Evolutionary conservation across 164 flowering plant genomes (phyloP).

Genomic region (Annona cherimola): DNA sequence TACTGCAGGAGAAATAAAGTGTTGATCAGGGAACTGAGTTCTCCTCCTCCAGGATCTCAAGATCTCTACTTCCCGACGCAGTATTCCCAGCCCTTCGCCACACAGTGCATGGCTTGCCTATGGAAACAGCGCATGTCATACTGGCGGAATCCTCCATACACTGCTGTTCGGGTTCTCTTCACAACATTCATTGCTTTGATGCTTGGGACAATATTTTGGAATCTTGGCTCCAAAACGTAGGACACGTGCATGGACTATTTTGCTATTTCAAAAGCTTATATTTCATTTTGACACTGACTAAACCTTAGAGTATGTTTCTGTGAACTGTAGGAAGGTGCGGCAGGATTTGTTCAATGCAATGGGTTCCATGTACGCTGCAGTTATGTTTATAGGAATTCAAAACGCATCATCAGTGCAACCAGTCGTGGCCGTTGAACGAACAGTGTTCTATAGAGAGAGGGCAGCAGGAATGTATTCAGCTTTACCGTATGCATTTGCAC

Average conservation of each 20-base stretch:
- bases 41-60: constrained; percentile 30
- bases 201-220: constrained; percentile 51
- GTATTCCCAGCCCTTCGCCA: constrained; percentile 34
- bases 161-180: constrained; percentile 38
- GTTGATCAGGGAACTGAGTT: constrained; percentile 23
- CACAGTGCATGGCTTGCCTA: constrained; percentile 43
- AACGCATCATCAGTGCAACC: constrained; percentile 50
- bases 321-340: constrained; percentile 16
- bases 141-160: constrained; percentile 63
- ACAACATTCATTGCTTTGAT: constrained; percentile 31
- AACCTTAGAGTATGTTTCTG: background rate
- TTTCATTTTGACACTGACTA: background rate
- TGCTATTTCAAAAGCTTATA: background rate
- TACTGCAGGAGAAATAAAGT: constrained; percentile 34
- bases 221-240: constrained; percentile 38
- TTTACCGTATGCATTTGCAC: constrained; percentile 49
- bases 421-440: constrained; percentile 44
- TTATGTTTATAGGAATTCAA: constrained; percentile 39
- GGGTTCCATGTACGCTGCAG: constrained; percentile 54
- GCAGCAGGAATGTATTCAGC: constrained; percentile 59
- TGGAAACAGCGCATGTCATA: constrained; percentile 68
- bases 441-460: constrained; percentile 48
- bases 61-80: constrained; percentile 36
- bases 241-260: background rate
- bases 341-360: constrained; percentile 40